phyloP scores from a whole-genome alignment of 2,329 filamentous ascomycete genomes.

The Venturia nashicola region DNA sequence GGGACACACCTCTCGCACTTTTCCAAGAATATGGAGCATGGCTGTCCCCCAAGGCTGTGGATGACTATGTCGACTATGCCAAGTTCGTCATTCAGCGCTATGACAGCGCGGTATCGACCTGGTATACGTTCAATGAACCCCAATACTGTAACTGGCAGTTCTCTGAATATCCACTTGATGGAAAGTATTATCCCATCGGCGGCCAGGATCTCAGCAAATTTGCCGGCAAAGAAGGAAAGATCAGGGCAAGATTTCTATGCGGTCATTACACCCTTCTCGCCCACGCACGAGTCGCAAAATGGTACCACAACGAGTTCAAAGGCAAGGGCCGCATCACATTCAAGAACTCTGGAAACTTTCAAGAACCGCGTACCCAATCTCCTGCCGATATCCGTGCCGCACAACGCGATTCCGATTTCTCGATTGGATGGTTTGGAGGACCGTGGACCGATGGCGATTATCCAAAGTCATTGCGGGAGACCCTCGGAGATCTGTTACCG shows the following conservation, averaged over 20 bases:
- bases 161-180: constrained; percentile 37
- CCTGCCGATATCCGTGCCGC: constrained; percentile 24
- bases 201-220: constrained; percentile 45
- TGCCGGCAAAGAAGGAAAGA: constrained; percentile 17
- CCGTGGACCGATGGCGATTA: constrained; percentile 35
- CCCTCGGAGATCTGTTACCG: constrained; percentile 27
- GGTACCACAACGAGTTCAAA: constrained; percentile 34
- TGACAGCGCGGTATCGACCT: constrained; percentile 27
- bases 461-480: constrained; percentile 25
- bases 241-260: constrained; percentile 30
- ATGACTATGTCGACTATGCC: constrained; percentile 30
- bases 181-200: constrained; percentile 70
- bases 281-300: constrained; percentile 31
- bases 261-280: constrained; percentile 32
- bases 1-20: constrained; percentile 30
- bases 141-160: constrained; percentile 39
- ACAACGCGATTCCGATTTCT: constrained; percentile 29
- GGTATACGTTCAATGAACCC: constrained; percentile 30
- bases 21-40: constrained; percentile 28
- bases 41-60: constrained; percentile 20
- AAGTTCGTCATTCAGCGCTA: constrained; percentile 30
- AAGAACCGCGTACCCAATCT: constrained; percentile 19
- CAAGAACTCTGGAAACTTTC: constrained; percentile 31
- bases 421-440: constrained; percentile 44
- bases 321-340: constrained; percentile 29